A percentile compares a stretch with the other conserved stretches of the same genome.
Evolutionary conservation across 129 eudicot genomes (phyloP).

Genomic region (Artemisia annua): DNA sequence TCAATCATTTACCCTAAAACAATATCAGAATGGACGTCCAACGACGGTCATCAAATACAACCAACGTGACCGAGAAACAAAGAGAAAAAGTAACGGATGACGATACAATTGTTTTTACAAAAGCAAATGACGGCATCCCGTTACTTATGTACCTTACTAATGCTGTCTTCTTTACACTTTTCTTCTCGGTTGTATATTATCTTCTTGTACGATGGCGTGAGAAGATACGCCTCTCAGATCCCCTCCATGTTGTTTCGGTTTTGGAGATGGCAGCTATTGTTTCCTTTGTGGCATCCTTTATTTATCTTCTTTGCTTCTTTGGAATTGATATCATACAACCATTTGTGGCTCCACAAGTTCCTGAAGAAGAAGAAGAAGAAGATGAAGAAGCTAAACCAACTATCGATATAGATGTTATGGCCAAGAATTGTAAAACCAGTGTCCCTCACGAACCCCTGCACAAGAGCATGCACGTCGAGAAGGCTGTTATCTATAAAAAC

Average conservation of each 20-base stretch:
- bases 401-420: background rate
- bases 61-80: background rate
- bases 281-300: conserved; percentile 27
- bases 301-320: conserved; percentile 40
- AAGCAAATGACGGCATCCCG: background rate
- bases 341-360: background rate
- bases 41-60: background rate
- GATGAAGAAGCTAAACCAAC: background rate
- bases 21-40: background rate
- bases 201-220: conserved; percentile 36
- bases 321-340: conserved; percentile 31
- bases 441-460: background rate
- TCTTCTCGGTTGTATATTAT: conserved; percentile 33
- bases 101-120: background rate
- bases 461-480: background rate
- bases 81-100: background rate
- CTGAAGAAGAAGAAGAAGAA: background rate
- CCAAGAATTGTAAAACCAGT: background rate
- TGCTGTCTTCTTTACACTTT: conserved; percentile 32
- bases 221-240: conserved; percentile 35
- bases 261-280: conserved; percentile 29
- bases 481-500: conserved; percentile 3
- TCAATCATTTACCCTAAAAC: background rate
- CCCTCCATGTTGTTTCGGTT: conserved; percentile 26
- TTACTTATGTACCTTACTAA: conserved; percentile 5